A percentile compares a stretch with the other conserved stretches of the same genome.
phyloP scores from a whole-genome alignment of 2,329 filamentous ascomycete genomes.

The Coniochaeta sp. region DNA sequence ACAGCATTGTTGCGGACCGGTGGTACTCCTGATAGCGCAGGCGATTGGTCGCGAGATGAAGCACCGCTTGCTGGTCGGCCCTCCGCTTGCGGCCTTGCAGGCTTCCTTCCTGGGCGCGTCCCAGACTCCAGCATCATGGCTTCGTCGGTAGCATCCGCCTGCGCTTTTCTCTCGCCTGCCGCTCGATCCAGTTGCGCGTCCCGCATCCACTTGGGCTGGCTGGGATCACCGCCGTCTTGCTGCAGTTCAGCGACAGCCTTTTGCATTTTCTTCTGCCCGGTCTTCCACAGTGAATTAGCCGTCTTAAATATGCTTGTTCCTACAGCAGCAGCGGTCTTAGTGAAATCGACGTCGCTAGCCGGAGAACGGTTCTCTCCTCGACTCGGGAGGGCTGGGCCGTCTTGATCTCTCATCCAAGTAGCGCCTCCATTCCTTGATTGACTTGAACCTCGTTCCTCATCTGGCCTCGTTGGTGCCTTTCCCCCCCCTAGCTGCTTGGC shows the following conservation, averaged over 20 bases:
- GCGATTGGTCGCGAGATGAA: constrained; percentile 39
- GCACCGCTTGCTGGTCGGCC: constrained; percentile 19
- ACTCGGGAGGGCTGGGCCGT: constrained; percentile 17
- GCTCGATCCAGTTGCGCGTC: constrained; percentile 48
- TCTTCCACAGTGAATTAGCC: constrained; percentile 92
- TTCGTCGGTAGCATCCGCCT: constrained; percentile 53
- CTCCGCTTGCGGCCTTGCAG: constrained; percentile 20
- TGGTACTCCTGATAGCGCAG: constrained; percentile 34
- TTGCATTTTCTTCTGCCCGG: constrained; percentile 84
- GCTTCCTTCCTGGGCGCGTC: constrained; percentile 39
- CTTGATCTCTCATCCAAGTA: constrained; percentile 32
- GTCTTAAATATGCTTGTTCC: constrained; percentile 85
- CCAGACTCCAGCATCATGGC: constrained; percentile 73
- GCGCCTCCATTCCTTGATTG: constrained; percentile 25
- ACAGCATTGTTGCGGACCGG: constrained; percentile 33
- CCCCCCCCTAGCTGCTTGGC: constrained; percentile 56
- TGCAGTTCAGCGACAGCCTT: constrained; percentile 86
- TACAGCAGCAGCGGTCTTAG: constrained; percentile 74
- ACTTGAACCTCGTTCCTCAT: constrained; percentile 13
- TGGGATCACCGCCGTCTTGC: constrained; percentile 58
- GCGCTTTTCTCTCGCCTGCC: constrained; percentile 20
- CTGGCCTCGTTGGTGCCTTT: constrained; percentile 27
- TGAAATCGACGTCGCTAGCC: constrained; percentile 61
- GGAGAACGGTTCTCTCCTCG: constrained; percentile 49
- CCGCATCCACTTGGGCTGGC: constrained; percentile 92